phyloP scores from a whole-genome alignment of 805 yeast genomes.

The Candida tammaniensis region DNA sequence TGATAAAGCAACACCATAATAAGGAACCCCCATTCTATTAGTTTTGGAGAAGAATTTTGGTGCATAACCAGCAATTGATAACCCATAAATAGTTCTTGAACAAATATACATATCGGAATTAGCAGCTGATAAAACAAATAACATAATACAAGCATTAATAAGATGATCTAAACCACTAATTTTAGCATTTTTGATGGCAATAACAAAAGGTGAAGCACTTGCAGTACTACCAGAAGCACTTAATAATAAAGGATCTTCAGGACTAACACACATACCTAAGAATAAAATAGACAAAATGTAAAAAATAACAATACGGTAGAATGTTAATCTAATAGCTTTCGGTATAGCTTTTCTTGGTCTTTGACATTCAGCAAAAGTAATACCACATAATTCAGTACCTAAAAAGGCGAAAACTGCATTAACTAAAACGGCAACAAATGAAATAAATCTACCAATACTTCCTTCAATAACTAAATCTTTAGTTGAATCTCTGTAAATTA shows the following conservation, averaged over 20 bases:
- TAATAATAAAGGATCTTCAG: conserved; percentile 49
- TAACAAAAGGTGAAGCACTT: conserved; percentile 80
- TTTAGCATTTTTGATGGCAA: conserved; percentile 68
- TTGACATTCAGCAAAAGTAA: conserved; percentile 71
- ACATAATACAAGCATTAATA: conserved; percentile 72
- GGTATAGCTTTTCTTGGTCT: conserved; percentile 67
- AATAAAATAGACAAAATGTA: conserved; percentile 60
- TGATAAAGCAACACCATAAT: conserved; percentile 51
- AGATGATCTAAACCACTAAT: conserved; percentile 70
- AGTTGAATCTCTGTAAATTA: conserved; percentile 43
- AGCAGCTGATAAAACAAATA: conserved; percentile 78
- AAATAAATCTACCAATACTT: conserved; percentile 53
- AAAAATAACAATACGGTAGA: conserved; percentile 65
- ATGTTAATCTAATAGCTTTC: conserved; percentile 65
- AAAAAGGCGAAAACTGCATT: conserved; percentile 68
- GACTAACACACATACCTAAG: conserved; percentile 67
- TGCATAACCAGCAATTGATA: conserved; percentile 72
- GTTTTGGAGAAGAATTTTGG: conserved; percentile 66
- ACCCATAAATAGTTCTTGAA: conserved; percentile 69
- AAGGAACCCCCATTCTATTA: conserved; percentile 70
- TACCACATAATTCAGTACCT: conserved; percentile 69
- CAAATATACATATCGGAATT: conserved; percentile 78
- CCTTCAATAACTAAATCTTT: conserved; percentile 38
- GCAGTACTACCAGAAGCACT: conserved; percentile 55
- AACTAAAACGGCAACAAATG: conserved; percentile 61